Evolutionary conservation across 108 stramenopile species (phyloP).

Genomic region (Cylindrotheca fusiformis): DNA sequence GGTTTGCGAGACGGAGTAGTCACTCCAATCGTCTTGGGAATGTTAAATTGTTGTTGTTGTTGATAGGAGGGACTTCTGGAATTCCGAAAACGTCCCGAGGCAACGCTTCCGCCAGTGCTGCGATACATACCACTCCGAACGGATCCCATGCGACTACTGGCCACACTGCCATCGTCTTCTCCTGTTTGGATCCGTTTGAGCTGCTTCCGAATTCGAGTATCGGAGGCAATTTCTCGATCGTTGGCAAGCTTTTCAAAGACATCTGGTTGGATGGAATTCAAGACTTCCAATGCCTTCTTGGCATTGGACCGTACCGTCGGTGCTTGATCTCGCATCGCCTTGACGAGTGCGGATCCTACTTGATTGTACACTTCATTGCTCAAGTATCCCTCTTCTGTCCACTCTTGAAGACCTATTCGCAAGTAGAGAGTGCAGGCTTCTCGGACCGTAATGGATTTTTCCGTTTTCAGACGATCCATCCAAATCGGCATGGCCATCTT

Average conservation of each 20-base stretch:
- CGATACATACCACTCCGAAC: conserved; percentile 14
- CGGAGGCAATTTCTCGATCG: conserved; percentile 25
- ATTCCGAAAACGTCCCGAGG: neutral
- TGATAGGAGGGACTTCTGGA: neutral
- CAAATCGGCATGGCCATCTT: conserved; percentile 68
- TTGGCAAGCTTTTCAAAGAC: conserved; percentile 56
- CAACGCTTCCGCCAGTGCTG: conserved; percentile 2
- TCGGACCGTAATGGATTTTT: conserved; percentile 69
- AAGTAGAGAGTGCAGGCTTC: conserved; percentile 81
- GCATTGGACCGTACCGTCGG: conserved; percentile 60
- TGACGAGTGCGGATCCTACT: conserved; percentile 49
- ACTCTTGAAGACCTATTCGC: conserved; percentile 46
- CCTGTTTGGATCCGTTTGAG: conserved; percentile 48
- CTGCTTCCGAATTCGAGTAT: conserved; percentile 46
- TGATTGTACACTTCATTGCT: conserved; percentile 54
- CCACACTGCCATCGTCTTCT: conserved; percentile 38
- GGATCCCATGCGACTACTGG: conserved; percentile 37
- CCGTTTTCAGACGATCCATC: conserved; percentile 63
- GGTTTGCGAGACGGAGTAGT: too few species aligned
- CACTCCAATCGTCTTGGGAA: conserved; percentile 32
- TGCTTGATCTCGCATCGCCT: conserved; percentile 63
- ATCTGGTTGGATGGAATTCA: conserved; percentile 46
- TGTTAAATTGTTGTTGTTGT: conserved; percentile 1
- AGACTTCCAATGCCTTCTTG: conserved; percentile 50
- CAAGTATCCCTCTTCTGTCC: conserved; percentile 46